Base-by-base conservation (phyloP, 345 rosid genomes). In the Melaleuca quinquenervia region DNA sequence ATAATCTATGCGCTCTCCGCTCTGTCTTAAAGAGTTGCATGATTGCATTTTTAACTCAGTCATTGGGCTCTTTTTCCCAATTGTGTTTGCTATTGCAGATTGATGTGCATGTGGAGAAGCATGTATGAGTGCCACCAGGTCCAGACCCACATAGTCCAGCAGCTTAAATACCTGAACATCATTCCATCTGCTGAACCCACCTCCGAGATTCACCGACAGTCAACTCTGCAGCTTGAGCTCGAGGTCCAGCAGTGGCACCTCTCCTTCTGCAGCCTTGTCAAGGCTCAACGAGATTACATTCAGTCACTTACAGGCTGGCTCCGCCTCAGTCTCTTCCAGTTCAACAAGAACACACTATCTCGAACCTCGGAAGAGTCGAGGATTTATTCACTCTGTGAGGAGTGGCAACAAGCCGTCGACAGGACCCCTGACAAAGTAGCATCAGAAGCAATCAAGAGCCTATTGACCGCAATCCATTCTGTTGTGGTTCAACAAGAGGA, bases 41-140 rank as follows among this genome's bases (percentile, higher is more conserved):
- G 9, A 70, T 36, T 70, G 78, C 24, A 18, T 18, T 70, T n/a
- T 70, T 70, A 70, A 22, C 78, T 32, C 48, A 45, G 45, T 70
- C 78, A 26, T 1, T 14, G 16, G 13, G 70, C 29, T 32, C 62
- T 74, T 74, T 52, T 52, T 18, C 32, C 51, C 29, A 27, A 27
- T 44, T 70, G 11, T 45, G 2, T 27, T 58, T 84, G 36, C 53
- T 18, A 53, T 50, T 70, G 53, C 87, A 97, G 99, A 82, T 87
- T 92, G 88, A 97, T 95, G 98, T 91, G 95, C 89, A 97, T 97
- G 99, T 97, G 99, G 99, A 97, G 98, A 91, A 92, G 96, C 93
- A 97, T 94, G 99, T 97, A 97, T 41, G 98, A 97, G 92, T 93
- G 95, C 86, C 99, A 97, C 87, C 99, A 97, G 87, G 99, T 96